These are phyloP conservation scores for Saccharum spontaneum DNA, from an alignment of 176 grass and related monocot species.

Conservation along the genomic window DNA sequence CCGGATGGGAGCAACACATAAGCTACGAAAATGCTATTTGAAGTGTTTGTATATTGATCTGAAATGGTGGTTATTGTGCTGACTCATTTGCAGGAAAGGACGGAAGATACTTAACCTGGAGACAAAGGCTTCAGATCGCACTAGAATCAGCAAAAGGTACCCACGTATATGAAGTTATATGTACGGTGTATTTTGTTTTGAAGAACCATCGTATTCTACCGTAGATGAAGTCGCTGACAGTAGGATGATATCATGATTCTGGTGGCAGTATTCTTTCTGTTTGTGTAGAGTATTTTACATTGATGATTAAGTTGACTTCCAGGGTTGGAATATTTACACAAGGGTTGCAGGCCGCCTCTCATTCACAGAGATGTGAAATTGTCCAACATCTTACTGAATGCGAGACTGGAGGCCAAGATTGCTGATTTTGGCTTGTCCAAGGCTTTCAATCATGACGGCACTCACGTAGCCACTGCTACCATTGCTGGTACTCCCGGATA, in stretches of 20 bases:
- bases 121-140: constrained; percentile 41
- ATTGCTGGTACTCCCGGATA: constrained; percentile 45
- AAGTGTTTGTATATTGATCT: too few relatives aligned
- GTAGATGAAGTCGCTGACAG: too few relatives aligned
- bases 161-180: too few relatives aligned
- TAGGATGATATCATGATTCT: too few relatives aligned
- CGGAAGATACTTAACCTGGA: constrained; percentile 37
- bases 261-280: too few relatives aligned
- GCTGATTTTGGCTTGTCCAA: constrained; percentile 68
- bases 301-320: neutral
- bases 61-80: too few relatives aligned
- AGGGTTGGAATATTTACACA: constrained; percentile 65
- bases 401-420: constrained; percentile 55
- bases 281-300: too few relatives aligned
- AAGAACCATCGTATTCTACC: too few relatives aligned
- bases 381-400: constrained; percentile 51
- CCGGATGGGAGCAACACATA: too few relatives aligned
- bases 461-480: constrained; percentile 24
- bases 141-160: constrained; percentile 54
- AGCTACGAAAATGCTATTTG: too few relatives aligned
- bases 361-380: constrained; percentile 65
- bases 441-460: constrained; percentile 20
- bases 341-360: constrained; percentile 42
- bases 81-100: constrained; percentile 27
- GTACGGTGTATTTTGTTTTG: too few relatives aligned